These are phyloP conservation scores for Magnaporthiopsis rhizophila DNA, from an alignment of 2,329 filamentous ascomycete species.

Conservation along the genomic window DNA sequence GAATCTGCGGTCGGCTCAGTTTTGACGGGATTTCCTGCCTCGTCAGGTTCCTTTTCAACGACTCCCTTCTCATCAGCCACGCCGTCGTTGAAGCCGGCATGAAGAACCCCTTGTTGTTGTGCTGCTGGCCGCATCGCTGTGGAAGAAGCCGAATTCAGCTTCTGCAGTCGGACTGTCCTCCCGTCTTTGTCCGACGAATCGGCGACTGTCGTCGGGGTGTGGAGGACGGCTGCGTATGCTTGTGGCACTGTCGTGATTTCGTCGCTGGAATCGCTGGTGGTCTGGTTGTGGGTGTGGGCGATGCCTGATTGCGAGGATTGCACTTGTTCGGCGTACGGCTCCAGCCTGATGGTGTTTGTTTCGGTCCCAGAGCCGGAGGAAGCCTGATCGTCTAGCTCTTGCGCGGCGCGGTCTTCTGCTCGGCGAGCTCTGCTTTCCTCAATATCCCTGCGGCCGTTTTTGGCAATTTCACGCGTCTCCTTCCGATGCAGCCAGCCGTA, in stretches of 20 bases:
- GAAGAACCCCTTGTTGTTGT: background rate
- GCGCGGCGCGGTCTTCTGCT: constrained; percentile 2
- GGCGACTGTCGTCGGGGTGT: background rate
- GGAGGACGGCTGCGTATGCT: no score
- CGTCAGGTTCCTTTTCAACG: background rate
- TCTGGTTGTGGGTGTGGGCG: background rate
- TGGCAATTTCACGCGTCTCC: constrained; percentile 55
- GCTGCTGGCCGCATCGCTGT: background rate
- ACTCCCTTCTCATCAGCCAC: background rate
- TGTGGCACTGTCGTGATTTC: background rate
- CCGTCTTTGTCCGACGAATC: constrained; percentile 19
- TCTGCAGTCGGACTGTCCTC: constrained; percentile 20
- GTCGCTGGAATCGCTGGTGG: background rate
- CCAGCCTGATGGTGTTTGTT: background rate
- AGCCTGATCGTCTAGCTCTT: background rate
- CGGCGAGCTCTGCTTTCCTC: constrained; percentile 33
- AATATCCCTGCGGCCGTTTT: constrained; percentile 42
- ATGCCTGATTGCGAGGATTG: background rate
- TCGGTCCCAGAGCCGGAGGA: background rate
- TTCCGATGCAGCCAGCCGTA: constrained; percentile 56
- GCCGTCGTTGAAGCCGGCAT: background rate
- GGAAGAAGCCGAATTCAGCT: background rate
- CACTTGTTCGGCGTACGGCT: background rate
- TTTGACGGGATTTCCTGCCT: background rate
- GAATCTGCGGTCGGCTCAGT: background rate